Conservation (phyloP, 768 basidiomycete genomes). For the Pholiota microspora region DNA sequence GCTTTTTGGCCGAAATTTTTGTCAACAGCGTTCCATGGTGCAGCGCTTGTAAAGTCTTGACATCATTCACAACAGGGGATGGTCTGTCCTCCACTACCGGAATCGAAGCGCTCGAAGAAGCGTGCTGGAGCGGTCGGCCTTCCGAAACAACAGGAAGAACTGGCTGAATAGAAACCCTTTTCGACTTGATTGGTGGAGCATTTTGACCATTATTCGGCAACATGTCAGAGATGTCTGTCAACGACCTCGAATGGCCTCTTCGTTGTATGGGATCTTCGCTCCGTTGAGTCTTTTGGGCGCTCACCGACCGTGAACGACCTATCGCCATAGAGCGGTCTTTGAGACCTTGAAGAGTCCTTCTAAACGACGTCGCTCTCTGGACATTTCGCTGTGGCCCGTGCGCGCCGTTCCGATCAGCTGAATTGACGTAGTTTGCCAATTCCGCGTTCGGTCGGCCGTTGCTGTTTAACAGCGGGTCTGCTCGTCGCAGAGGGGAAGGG, state of each 20-base stretch:
- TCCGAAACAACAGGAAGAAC: constrained; percentile 13
- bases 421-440: background rate
- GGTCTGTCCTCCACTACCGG: background rate
- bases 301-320: constrained; percentile 1
- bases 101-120: background rate
- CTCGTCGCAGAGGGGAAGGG: background rate
- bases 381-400: background rate
- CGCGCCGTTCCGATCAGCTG: constrained; percentile 1
- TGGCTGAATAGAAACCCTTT: constrained; percentile 3
- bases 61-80: constrained; percentile 10
- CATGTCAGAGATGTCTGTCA: constrained; percentile 6
- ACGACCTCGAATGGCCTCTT: constrained; percentile 8
- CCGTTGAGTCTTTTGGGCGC: background rate
- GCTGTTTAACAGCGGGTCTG: background rate
- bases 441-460: background rate
- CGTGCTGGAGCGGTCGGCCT: background rate
- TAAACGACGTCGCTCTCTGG: background rate
- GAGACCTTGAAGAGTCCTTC: constrained; percentile 3
- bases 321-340: constrained; percentile 1
- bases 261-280: background rate
- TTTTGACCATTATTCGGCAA: constrained; percentile 39
- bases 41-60: constrained; percentile 50
- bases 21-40: constrained; percentile 72
- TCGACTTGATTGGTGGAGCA: constrained; percentile 42
- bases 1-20: constrained; percentile 78